Base-by-base conservation (phyloP, 2,329 filamentous ascomycete genomes). In the Juglanconis sp. region DNA sequence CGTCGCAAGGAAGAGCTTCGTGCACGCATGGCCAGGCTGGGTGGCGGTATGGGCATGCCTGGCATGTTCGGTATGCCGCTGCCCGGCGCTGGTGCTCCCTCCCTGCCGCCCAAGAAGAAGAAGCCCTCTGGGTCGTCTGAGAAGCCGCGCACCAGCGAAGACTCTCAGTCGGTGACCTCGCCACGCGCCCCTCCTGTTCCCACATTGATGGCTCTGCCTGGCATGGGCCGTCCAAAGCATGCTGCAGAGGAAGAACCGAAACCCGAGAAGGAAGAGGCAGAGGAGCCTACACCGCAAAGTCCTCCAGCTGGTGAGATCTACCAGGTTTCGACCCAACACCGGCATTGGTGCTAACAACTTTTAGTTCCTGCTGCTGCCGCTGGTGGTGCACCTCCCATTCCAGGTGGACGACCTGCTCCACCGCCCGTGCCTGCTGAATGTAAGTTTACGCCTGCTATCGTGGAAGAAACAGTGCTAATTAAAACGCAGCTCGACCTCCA, bases 1-100 rank as follows among this genome's bases (percentile, higher is more conserved):
- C 87, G 86, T 66, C 88, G 93, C 56, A 90, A 89, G 71, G 87
- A 96, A 75, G 94, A 97, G 72, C 81, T 99, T 36, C 87, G 95
- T 62, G 92, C 95, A 63, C 87, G 95, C 68, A 99, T 99, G 92
- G 95, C 95, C 50, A 97, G 96, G 77, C 95, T 99, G 89, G 96
- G 94, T 67, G 94, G 94, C 58, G 94, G 94, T 30, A 96, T 96
- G 91, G 92, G 92, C 51, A 96, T 98, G 89, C 87, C 92, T 71
- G 91, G 92, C 68, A 95, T 98, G 87, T 96, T 96, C 73, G 91
- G 91, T 17, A 84, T 92, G 72, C 83, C 87, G 15, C 82, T 89
- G 76, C 78, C 82, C 61, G 76, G 75, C 4, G 72, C 74, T 31
- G 44, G 44, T 4, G 73, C 76, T n/a, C 70, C 77, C 35, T 68